These are phyloP conservation scores for Cladophialophora immunda DNA, from an alignment of 2,329 filamentous ascomycete species.

Conservation along the genomic window DNA sequence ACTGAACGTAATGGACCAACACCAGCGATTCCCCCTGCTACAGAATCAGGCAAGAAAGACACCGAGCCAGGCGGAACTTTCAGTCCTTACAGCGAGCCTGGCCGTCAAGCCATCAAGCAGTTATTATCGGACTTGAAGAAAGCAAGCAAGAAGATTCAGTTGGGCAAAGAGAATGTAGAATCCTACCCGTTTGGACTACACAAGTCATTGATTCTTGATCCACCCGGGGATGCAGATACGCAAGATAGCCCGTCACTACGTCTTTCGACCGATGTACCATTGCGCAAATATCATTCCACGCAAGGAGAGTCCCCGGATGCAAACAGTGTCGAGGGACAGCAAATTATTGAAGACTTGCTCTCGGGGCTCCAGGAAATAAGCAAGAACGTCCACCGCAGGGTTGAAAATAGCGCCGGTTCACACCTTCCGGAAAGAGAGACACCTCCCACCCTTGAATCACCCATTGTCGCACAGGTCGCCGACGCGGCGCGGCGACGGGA, in stretches of 20 bases:
- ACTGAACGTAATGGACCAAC: not conserved
- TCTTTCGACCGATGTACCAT: not conserved
- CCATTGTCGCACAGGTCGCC: conserved; percentile 24
- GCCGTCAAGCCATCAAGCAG: conserved; percentile 8
- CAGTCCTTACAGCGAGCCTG: conserved; percentile 24
- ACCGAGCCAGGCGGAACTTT: conserved; percentile 16
- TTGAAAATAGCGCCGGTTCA: conserved; percentile 6
- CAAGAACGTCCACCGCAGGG: not conserved
- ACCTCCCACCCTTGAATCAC: conserved; percentile 26
- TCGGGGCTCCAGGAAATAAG: not conserved
- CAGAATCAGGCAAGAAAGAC: not conserved
- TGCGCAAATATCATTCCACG: not conserved
- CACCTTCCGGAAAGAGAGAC: not conserved
- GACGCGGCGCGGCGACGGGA: conserved; percentile 10
- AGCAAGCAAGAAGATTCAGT: conserved; percentile 3
- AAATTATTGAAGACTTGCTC: not conserved
- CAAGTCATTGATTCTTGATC: not conserved
- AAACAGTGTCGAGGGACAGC: conserved; percentile 10
- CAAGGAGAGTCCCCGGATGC: conserved; percentile 15
- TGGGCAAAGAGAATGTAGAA: conserved; percentile 11
- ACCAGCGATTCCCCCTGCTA: not conserved
- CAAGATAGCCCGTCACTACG: not conserved
- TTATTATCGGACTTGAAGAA: not conserved
- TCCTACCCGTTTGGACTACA: not conserved
- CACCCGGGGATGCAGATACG: not conserved